These are phyloP conservation scores for Fraxinus americana DNA, from an alignment of 257 asterid species.

Conservation along the genomic window DNA sequence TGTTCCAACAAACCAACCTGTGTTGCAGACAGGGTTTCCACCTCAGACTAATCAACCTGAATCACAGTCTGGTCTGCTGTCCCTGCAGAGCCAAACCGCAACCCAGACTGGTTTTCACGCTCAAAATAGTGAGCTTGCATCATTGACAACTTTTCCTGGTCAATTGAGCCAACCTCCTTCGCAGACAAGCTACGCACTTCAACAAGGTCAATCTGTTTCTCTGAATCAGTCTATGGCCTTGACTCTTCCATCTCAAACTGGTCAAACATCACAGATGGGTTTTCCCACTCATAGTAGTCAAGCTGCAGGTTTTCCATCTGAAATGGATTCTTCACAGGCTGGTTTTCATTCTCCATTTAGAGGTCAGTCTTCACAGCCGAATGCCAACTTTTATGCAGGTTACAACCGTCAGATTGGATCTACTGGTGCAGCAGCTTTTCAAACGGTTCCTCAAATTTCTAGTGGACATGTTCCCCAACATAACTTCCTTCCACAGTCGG, in stretches of 20 bases:
- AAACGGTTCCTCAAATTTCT: constrained; percentile 54
- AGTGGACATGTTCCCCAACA: constrained; percentile 30
- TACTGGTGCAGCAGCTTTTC: constrained; percentile 36
- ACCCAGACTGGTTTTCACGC: no score
- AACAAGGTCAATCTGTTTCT: constrained; percentile 33
- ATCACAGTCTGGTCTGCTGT: constrained; percentile 35
- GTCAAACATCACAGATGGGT: constrained; percentile 50
- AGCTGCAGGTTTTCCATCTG: constrained; percentile 41
- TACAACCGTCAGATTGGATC: constrained; percentile 46
- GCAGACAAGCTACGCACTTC: constrained; percentile 48
- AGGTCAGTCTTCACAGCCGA: constrained; percentile 41
- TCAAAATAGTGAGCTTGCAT: no score
- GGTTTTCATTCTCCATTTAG: constrained; percentile 28
- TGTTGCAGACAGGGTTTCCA: constrained; percentile 38
- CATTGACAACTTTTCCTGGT: constrained; percentile 26
- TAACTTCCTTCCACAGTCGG: not conserved
- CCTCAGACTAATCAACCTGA: constrained; percentile 44
- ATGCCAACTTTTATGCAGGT: constrained; percentile 54
- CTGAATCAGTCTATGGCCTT: constrained; percentile 40
- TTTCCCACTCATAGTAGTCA: constrained; percentile 51
- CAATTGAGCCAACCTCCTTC: constrained; percentile 53
- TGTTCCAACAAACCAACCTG: constrained; percentile 39
- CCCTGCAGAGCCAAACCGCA: constrained; percentile 34
- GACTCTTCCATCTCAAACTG: constrained; percentile 44
- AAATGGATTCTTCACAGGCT: constrained; percentile 36